Conservation (phyloP, 257 asterid species). For the Ilex asprella region DNA sequence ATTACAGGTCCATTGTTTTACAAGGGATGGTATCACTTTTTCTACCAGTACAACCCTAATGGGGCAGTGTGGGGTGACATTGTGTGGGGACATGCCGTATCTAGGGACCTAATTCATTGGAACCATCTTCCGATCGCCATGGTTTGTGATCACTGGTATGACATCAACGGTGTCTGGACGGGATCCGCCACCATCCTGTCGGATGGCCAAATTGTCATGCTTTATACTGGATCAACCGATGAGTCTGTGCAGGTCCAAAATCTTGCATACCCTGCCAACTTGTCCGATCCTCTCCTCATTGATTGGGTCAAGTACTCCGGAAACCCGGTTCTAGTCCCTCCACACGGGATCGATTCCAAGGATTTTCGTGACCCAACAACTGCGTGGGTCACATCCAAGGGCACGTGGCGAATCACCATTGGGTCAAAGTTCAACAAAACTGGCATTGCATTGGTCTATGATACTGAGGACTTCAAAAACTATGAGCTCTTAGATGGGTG, state of each 20-base stretch:
- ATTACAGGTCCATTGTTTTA: not conserved
- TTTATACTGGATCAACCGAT: not conserved
- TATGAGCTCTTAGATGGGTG: not conserved
- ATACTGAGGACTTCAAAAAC: not conserved
- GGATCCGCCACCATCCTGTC: not conserved
- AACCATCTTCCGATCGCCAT: not conserved
- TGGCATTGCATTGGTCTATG: not conserved
- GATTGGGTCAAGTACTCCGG: slow-evolving; percentile 3
- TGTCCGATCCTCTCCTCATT: not conserved
- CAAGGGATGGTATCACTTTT: slow-evolving; percentile 2
- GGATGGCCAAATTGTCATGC: not conserved
- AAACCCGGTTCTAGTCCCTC: slow-evolving; percentile 3
- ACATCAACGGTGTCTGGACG: not conserved
- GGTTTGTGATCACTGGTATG: not conserved
- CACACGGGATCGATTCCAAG: not conserved
- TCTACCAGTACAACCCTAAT: slow-evolving; percentile 4
- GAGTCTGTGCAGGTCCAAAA: slow-evolving; percentile 3
- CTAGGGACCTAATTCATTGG: not conserved
- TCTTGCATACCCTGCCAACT: slow-evolving; percentile 3
- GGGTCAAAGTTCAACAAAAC: not conserved
- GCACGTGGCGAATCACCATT: not conserved
- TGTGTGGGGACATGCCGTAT: slow-evolving; percentile 1
- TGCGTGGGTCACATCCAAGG: not conserved
- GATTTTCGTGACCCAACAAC: slow-evolving; percentile 2
- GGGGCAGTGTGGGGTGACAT: slow-evolving; percentile 1